Percentiles rank a stretch among this genome's conserved stretches.
phyloP scores from a whole-genome alignment of 2,329 filamentous ascomycete species.

The Ascochyta koolunga region DNA sequence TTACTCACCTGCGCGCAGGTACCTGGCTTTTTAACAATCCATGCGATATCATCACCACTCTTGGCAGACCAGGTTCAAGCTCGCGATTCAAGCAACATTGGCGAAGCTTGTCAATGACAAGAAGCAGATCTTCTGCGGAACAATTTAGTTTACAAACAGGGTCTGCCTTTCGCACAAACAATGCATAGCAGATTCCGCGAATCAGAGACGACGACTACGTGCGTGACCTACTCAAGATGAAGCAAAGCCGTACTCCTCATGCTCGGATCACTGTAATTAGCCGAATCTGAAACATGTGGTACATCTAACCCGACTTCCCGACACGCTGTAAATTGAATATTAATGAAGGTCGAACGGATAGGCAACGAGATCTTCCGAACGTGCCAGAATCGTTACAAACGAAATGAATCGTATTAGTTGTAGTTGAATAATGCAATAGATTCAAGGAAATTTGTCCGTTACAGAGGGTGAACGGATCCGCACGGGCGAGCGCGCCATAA shows the following conservation, averaged over 20 bases:
- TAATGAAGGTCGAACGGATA: background rate
- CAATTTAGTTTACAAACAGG: background rate
- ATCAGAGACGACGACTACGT: background rate
- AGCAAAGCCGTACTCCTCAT: background rate
- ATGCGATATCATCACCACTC: background rate
- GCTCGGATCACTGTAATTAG: background rate
- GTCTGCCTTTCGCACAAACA: background rate
- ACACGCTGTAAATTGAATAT: background rate
- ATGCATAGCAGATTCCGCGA: conserved; percentile 1
- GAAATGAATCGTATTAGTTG: too few relatives aligned
- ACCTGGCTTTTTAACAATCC: background rate
- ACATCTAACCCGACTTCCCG: background rate
- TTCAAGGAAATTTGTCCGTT: too few relatives aligned
- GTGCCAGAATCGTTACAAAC: too few relatives aligned
- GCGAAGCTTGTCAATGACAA: conserved; percentile 4
- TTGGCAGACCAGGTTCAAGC: background rate
- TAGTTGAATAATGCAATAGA: too few relatives aligned
- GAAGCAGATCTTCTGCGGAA: background rate
- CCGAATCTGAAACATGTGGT: background rate
- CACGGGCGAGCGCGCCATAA: too few relatives aligned
- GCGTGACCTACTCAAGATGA: background rate
- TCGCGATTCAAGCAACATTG: conserved; percentile 4
- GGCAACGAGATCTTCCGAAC: too few relatives aligned
- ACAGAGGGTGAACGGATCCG: too few relatives aligned
- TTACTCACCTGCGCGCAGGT: background rate